Percentiles rank a stretch among this genome's conserved stretches.
These are phyloP conservation scores for Naegleria gruberi DNA, from an alignment of 208 protist genomes.

Conservation along the genomic window DNA sequence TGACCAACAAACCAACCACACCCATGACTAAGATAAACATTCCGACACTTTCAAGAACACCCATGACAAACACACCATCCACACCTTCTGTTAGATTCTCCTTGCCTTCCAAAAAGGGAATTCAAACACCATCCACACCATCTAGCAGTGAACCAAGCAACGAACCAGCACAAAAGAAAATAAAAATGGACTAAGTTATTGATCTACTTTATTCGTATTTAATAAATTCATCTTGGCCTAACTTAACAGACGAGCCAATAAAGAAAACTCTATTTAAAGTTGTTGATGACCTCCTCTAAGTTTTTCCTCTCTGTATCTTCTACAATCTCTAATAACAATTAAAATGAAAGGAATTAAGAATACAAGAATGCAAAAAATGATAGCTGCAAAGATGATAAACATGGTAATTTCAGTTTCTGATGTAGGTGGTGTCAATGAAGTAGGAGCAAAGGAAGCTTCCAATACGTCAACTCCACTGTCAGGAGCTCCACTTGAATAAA, in stretches of 20 bases:
- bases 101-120: not conserved
- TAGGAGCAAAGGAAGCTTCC: not conserved
- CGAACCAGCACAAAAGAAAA: not conserved
- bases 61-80: not conserved
- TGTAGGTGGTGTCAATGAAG: not conserved
- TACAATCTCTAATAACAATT: not conserved
- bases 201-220: too few relatives aligned
- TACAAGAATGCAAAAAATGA: not conserved
- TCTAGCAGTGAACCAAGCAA: not conserved
- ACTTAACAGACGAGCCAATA: too few relatives aligned
- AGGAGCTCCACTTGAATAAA: not conserved
- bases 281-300: not conserved
- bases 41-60: too few relatives aligned
- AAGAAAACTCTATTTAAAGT: not conserved
- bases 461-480: not conserved
- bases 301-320: not conserved
- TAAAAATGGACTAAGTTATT: not conserved
- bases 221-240: too few relatives aligned
- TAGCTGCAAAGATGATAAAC: not conserved
- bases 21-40: too few relatives aligned
- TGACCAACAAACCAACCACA: not conserved
- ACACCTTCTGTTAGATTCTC: not conserved
- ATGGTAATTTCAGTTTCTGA: not conserved
- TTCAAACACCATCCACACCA: not conserved
- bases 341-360: not conserved